These are phyloP conservation scores for Albophoma yamanashiensis DNA, from an alignment of 2,329 filamentous ascomycete genomes.

Conservation along the genomic window DNA sequence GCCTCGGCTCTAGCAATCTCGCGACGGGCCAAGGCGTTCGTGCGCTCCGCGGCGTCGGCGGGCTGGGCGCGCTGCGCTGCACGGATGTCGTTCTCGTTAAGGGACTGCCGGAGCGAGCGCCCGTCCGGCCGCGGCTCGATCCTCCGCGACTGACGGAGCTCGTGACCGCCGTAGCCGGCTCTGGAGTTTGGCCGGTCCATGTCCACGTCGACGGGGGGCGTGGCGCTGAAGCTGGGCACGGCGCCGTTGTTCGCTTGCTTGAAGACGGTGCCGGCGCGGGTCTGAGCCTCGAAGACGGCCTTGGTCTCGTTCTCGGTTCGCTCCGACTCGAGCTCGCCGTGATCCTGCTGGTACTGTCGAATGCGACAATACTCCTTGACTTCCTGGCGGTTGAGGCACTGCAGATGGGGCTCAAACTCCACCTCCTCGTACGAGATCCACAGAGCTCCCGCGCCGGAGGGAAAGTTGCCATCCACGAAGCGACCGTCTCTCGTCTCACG, in stretches of 20 bases:
- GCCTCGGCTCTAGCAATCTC: constrained; percentile 42
- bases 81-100: constrained; percentile 10
- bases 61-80: constrained; percentile 9
- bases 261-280: constrained; percentile 25
- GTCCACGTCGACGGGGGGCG: constrained; percentile 8
- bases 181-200: constrained; percentile 3
- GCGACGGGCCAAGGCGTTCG: constrained; percentile 36
- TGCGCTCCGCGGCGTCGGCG: constrained; percentile 30
- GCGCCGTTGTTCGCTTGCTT: constrained; percentile 10
- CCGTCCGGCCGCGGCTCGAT: constrained; percentile 20
- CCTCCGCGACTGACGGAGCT: constrained; percentile 33
- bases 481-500: constrained; percentile 50
- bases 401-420: constrained; percentile 44
- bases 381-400: constrained; percentile 38
- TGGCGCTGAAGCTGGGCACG: constrained; percentile 10
- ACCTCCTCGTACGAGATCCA: constrained; percentile 56
- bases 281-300: constrained; percentile 40
- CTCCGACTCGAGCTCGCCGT: constrained; percentile 37
- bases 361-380: constrained; percentile 55
- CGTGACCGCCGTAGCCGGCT: constrained; percentile 19
- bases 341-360: constrained; percentile 46
- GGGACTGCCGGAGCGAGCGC: constrained; percentile 16
- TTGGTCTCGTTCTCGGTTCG: constrained; percentile 37
- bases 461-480: constrained; percentile 48
- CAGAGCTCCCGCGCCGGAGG: constrained; percentile 45